Conservation (phyloP, 2,329 filamentous ascomycete genomes). For the Paecilomyces niveus region DNA sequence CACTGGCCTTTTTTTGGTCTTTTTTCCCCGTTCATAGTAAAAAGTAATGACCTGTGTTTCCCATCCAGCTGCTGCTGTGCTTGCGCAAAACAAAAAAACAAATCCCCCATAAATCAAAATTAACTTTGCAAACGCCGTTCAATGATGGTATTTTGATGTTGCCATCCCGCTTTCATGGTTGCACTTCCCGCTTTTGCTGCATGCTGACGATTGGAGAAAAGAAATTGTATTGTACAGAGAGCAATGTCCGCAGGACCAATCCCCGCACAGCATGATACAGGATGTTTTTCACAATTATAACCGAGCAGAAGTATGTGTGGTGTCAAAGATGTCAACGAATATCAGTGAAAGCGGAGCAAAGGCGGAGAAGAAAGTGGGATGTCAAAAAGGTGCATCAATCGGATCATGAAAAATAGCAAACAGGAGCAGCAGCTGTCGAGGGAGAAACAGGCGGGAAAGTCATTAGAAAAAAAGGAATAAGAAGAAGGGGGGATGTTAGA, state of each 20-base stretch:
- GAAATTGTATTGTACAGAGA: constrained; percentile 1
- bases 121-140: constrained; percentile 7
- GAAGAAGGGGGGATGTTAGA: constrained; percentile 11
- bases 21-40: background rate
- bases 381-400: background rate
- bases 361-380: background rate
- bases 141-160: constrained; percentile 1
- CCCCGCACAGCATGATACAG: background rate
- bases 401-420: background rate
- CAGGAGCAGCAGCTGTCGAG: constrained; percentile 1
- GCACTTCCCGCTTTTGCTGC: background rate
- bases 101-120: constrained; percentile 6
- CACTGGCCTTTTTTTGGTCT: constrained; percentile 9
- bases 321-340: background rate
- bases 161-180: background rate
- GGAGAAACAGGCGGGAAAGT: constrained; percentile 2
- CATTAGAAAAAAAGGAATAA: constrained; percentile 5
- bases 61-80: constrained; percentile 5
- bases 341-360: background rate
- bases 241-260: background rate
- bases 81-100: constrained; percentile 11
- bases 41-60: constrained; percentile 1
- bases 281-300: background rate
- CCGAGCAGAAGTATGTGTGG: background rate
- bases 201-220: background rate